Base-by-base conservation (phyloP, 192 early-diverging fungal species). In the Obelidium mucronatum region DNA sequence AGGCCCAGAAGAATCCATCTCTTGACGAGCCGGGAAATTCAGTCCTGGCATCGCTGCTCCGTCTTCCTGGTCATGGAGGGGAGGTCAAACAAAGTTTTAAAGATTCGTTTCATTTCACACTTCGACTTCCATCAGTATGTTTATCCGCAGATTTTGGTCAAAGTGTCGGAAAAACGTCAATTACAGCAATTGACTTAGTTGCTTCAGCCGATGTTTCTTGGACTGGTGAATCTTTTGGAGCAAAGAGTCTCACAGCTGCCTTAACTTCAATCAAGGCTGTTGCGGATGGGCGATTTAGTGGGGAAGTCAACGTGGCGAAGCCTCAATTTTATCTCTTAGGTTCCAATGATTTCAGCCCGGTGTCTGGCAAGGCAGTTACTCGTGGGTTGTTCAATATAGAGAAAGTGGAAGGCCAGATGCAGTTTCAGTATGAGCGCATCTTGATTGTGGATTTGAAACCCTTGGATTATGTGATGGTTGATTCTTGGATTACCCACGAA, bases 341-440 rank as follows among this genome's bases (percentile, higher is more conserved):
- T 56, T 19, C 39, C 28, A 44, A 73, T 64, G 30, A 73, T 73
- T 62, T 72, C 72, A 17, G 51, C 33, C 44, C 17, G 26, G 34
- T 40, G 5, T 36, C 22, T 17, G 33, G 31, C 61, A 37, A 69
- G 33, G 33, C 44, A 24, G 36, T 82, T 54, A 36, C 48, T 15
- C 4, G n/a, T 65, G 63, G 62, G 63, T 11, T 68, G 55, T 68
- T 90, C n/a, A 80, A 76, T 51, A 80, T 88, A 5, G 81, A 90
- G 28, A 62, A 76, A 39, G 63, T 90, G 35, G 81, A 82, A 51
- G 86, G 90, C 0, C 86, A 86, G 54, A 79, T 93, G 19, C 85
- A 90, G n/a, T 93, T 91, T 48, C 92, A 94, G 66, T 92, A 92
- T 81, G 92, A 94, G 77, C 85, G 87, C 39, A 89, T 94, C 28